Conservation (phyloP, 2,329 filamentous ascomycete species). For the Cucurbitaria berberidis region DNA sequence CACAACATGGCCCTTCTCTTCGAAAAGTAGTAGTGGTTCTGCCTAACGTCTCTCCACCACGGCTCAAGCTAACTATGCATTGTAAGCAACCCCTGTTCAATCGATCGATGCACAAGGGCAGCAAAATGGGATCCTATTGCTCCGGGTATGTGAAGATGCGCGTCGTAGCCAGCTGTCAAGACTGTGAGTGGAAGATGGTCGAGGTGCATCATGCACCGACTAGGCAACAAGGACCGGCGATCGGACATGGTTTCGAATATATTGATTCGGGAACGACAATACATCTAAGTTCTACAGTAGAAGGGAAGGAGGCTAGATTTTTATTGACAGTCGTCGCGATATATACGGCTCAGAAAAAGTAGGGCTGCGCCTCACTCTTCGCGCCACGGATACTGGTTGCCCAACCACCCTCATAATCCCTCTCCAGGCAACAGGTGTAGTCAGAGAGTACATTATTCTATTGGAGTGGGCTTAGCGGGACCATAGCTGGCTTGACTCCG, state of each 20-base stretch:
- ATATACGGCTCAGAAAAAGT: conserved; percentile 29
- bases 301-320: not conserved
- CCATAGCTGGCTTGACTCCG: not conserved
- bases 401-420: conserved; percentile 32
- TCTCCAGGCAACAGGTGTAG: conserved; percentile 8
- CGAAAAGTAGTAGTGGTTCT: conserved; percentile 24
- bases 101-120: conserved; percentile 5
- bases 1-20: conserved; percentile 23
- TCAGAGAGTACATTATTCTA: not conserved
- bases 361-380: conserved; percentile 46
- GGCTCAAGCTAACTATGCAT: conserved; percentile 26
- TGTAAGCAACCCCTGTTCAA: conserved; percentile 25
- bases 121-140: conserved; percentile 8
- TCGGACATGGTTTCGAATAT: conserved; percentile 1
- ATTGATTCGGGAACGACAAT: not conserved
- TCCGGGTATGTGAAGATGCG: conserved; percentile 10
- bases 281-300: not conserved
- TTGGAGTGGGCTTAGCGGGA: not conserved
- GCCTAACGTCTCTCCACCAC: conserved; percentile 26
- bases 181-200: conserved; percentile 16
- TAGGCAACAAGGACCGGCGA: conserved; percentile 26
- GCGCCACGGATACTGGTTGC: conserved; percentile 32
- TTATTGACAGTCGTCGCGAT: conserved; percentile 4
- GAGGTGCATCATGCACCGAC: conserved; percentile 28
- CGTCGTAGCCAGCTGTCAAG: conserved; percentile 17